These are phyloP conservation scores for Gynochthodes officinalis DNA, from an alignment of 257 asterid species.

Conservation along the genomic window DNA sequence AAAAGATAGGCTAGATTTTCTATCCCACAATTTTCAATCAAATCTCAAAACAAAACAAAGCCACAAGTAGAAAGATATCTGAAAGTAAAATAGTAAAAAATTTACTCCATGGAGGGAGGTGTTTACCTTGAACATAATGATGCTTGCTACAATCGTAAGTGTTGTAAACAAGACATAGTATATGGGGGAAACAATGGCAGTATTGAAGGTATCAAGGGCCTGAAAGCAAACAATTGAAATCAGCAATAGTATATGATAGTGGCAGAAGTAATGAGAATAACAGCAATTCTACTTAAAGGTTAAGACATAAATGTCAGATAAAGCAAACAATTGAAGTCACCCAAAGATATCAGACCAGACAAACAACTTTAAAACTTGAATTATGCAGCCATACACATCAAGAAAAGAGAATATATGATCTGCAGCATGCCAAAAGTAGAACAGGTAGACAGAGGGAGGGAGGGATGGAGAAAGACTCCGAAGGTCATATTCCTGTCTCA, in stretches of 20 bases:
- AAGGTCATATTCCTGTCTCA: background rate
- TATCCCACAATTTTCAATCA: background rate
- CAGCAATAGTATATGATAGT: constrained; percentile 22
- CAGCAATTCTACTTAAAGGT: background rate
- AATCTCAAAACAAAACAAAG: background rate
- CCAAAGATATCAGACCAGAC: background rate
- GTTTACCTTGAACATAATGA: constrained; percentile 84
- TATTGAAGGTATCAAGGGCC: constrained; percentile 97
- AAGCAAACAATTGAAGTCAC: background rate
- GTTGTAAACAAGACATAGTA: constrained; percentile 85
- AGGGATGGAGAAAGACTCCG: background rate
- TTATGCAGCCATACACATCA: background rate
- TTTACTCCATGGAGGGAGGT: background rate
- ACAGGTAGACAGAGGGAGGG: background rate
- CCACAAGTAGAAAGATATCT: background rate
- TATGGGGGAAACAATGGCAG: constrained; percentile 89
- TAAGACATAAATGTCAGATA: background rate
- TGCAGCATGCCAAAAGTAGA: constrained; percentile 5
- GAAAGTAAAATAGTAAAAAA: background rate
- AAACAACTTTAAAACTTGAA: background rate
- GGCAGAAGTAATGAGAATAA: background rate
- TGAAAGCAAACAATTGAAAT: too few species aligned
- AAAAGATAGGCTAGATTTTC: background rate
- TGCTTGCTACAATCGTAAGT: constrained; percentile 79
- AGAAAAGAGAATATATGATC: background rate